Percentiles rank a stretch among this genome's conserved stretches.
Evolutionary conservation across 2,329 filamentous ascomycete species (phyloP).

Genomic region (Trichoderma koningiopsis): DNA sequence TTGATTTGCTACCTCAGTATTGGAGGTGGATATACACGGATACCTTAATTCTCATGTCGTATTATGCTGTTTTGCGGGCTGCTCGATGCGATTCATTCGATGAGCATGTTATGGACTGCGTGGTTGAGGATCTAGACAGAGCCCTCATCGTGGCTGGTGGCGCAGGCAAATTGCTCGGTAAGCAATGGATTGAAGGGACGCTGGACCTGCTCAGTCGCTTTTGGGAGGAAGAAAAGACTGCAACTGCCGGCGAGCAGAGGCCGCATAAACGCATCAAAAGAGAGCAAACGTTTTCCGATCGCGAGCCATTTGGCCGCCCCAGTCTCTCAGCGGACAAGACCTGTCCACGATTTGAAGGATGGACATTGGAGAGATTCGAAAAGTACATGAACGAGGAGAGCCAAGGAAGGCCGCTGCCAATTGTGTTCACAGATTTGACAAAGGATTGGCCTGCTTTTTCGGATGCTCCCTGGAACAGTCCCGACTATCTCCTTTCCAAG

Average conservation of each 20-base stretch:
- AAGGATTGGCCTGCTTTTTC: slow-evolving; percentile 74
- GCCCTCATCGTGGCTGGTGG: slow-evolving; percentile 75
- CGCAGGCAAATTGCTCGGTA: slow-evolving; percentile 53
- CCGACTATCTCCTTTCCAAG: slow-evolving; percentile 69
- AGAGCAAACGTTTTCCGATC: slow-evolving; percentile 31
- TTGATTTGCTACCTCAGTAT: slow-evolving; percentile 63
- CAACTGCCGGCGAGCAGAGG: slow-evolving; percentile 24
- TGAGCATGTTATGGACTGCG: slow-evolving; percentile 48
- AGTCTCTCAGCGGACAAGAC: slow-evolving; percentile 29
- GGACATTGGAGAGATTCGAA: slow-evolving; percentile 63
- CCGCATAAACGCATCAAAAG: slow-evolving; percentile 31
- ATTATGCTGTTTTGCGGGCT: slow-evolving; percentile 37
- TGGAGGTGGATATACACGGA: slow-evolving; percentile 76
- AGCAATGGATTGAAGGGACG: slow-evolving; percentile 53
- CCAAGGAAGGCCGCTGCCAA: slow-evolving; percentile 52
- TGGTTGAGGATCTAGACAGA: slow-evolving; percentile 71
- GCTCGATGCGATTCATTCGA: slow-evolving; percentile 15
- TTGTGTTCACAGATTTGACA: slow-evolving; percentile 69
- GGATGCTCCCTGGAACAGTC: slow-evolving; percentile 69
- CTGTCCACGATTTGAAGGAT: slow-evolving; percentile 40
- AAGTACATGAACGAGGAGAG: slow-evolving; percentile 54
- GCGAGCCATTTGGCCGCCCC: slow-evolving; percentile 38
- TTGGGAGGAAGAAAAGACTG: slow-evolving; percentile 26
- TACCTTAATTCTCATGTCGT: slow-evolving; percentile 65
- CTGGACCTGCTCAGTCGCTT: slow-evolving; percentile 47